Evolutionary conservation across 306 rosid species (phyloP), one percentile per base, ranked within the genome.

Genomic region (Astragalus glycyphyllos): DNA sequence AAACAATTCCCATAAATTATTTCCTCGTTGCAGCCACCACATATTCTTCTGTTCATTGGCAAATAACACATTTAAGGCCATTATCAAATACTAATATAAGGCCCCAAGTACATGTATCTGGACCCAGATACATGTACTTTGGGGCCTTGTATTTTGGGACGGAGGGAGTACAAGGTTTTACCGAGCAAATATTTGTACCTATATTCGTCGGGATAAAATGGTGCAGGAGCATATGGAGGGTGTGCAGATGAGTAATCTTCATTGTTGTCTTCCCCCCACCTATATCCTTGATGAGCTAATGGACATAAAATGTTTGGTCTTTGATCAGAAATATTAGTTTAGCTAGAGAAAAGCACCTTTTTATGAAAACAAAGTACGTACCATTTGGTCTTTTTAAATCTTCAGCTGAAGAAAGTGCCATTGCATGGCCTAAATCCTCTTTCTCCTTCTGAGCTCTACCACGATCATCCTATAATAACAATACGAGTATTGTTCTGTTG

Each of bases 11-110:
- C 97, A 13, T 77, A 73, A 17, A 61, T 58, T 66, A 95, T 89
- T 11, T 84, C 93, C 44, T 75, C 86, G 64, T 91, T 85, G 89
- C 99, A 95, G 75, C 89, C 88, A 4, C 84, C 88, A 20, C 99
- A 95, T 74, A 63, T 58, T 79, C 91, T 95, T 83, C 84, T 73
- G 73, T 57, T 76, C 42, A 73, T n/a, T n/a, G n/a, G n/a, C n/a
- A n/a, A n/a, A n/a, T n/a, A n/a, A n/a, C n/a, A n/a, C n/a, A n/a
- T n/a, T n/a, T n/a, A n/a, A n/a, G n/a, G n/a, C n/a, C n/a, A n/a
- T n/a, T n/a, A n/a, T n/a, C n/a, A n/a, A n/a, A n/a, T n/a, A n/a
- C n/a, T n/a, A n/a, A n/a, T n/a, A n/a, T n/a, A n/a, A n/a, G n/a
- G n/a, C n/a, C n/a, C n/a, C n/a, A n/a, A n/a, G n/a, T n/a, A n/a